These are phyloP conservation scores for Lachancea dasiensis DNA, from an alignment of 805 yeast species.

Conservation along the genomic window DNA sequence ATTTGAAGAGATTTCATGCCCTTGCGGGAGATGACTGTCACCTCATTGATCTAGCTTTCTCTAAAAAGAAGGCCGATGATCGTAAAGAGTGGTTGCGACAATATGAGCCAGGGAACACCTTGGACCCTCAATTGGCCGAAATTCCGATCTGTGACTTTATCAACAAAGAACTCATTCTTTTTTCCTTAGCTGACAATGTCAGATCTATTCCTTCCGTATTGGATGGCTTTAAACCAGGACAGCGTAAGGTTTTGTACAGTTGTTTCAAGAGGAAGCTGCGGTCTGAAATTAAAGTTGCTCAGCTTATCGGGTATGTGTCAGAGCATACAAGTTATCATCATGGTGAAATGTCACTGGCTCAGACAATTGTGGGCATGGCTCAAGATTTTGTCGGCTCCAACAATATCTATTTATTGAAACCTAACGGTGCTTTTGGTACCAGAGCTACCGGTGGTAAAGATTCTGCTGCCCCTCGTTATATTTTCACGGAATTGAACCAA, in stretches of 20 bases:
- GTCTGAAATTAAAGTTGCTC: slow-evolving; percentile 82
- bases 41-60: slow-evolving; percentile 84
- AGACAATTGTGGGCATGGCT: slow-evolving; percentile 89
- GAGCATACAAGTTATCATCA: slow-evolving; percentile 93
- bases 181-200: slow-evolving; percentile 93
- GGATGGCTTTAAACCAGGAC: slow-evolving; percentile 97
- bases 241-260: slow-evolving; percentile 86
- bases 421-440: slow-evolving; percentile 95
- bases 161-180: slow-evolving; percentile 88
- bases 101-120: slow-evolving; percentile 85
- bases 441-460: slow-evolving; percentile 97
- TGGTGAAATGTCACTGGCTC: slow-evolving; percentile 83
- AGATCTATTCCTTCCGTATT: slow-evolving; percentile 91
- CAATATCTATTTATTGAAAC: slow-evolving; percentile 75
- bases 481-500: slow-evolving; percentile 75
- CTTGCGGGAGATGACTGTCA: slow-evolving; percentile 72
- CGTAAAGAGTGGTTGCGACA: slow-evolving; percentile 94
- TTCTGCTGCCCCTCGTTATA: slow-evolving; percentile 97
- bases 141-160: slow-evolving; percentile 93
- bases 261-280: slow-evolving; percentile 73
- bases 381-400: slow-evolving; percentile 93
- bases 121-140: slow-evolving; percentile 67
- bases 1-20: slow-evolving; percentile 78
- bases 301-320: slow-evolving; percentile 81
- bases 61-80: slow-evolving; percentile 92